These are phyloP conservation scores for Evernia prunastri DNA, from an alignment of 495 filamentous ascomycete genomes.

Conservation along the genomic window DNA sequence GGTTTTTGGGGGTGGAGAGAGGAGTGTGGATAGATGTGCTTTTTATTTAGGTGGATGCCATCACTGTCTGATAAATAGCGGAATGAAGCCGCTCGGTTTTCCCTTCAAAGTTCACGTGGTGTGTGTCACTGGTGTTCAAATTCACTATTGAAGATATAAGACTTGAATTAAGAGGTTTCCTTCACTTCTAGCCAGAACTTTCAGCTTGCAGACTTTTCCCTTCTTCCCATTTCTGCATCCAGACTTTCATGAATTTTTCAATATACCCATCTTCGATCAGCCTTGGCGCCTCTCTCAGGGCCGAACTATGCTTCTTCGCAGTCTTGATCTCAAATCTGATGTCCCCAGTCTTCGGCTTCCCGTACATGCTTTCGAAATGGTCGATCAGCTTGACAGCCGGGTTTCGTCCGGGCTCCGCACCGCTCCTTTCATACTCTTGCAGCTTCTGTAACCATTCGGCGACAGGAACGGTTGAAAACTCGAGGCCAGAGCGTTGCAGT, in stretches of 20 bases:
- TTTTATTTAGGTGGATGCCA: neutral
- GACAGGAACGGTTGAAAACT: slow-evolving; percentile 42
- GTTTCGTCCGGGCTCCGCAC: slow-evolving; percentile 45
- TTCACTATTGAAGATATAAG: too few relatives aligned
- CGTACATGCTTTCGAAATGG: slow-evolving; percentile 36
- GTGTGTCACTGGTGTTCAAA: neutral
- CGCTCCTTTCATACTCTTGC: slow-evolving; percentile 12
- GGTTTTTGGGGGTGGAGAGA: neutral
- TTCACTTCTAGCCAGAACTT: slow-evolving; percentile 10
- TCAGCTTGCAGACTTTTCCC: neutral
- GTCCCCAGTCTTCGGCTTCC: neutral
- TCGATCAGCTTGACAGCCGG: slow-evolving; percentile 55
- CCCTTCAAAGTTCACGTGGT: neutral
- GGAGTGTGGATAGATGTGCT: neutral
- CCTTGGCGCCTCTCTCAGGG: slow-evolving; percentile 16
- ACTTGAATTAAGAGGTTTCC: neutral
- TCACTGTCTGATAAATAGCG: neutral
- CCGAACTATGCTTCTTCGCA: slow-evolving; percentile 13
- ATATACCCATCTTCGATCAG: slow-evolving; percentile 21
- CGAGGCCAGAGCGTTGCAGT: slow-evolving; percentile 28
- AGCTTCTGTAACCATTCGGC: slow-evolving; percentile 46
- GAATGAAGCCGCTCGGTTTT: neutral
- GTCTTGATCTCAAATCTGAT: slow-evolving; percentile 14
- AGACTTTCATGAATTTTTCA: slow-evolving; percentile 20
- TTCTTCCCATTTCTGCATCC: slow-evolving; percentile 24